Evolutionary conservation across 2,329 filamentous ascomycete genomes (phyloP), one percentile per base, ranked within the genome.

Genomic region (Coniochaeta sp.): DNA sequence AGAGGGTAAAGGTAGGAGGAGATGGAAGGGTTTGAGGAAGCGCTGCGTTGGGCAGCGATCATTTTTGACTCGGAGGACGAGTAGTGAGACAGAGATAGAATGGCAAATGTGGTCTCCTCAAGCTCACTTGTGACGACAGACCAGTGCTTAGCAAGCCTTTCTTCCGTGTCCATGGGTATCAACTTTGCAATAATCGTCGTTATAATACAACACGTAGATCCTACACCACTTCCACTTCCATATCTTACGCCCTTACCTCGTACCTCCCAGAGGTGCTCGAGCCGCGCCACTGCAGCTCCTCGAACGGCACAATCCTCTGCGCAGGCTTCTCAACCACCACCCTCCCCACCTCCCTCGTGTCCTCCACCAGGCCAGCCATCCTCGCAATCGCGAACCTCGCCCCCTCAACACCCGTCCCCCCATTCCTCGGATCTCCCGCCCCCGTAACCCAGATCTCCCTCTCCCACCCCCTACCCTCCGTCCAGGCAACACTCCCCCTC

Each of bases 301-400:
- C 71, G 66, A 70, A 74, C 6, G 70, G 67, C 16, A 74, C 69
- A n/a, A 73, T 67, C 60, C 64, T 64, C 22, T 57, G 43, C 1
- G 38, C 56, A 8, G 54, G 9, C 24, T 40, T 54, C 31, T 59
- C 34, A 38, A 57, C 22, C 33, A 60, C 58, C 26, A 14, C 34
- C 34, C 36, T 19, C 1, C 59, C 47, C 16, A 62, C 24, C 56
- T 60, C 58, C 61, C 62, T 58, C 17, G 62, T 57, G 34, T 68
- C 67, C 40, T 67, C 59, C 9, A 71, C 58, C 17, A 74, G 59
- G 9, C 73, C 72, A 0, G 71, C 72, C 65, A 74, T 65, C 57
- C 67, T 67, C 33, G 68, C 69, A 28, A 75, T 71, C 6, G 71
- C 70, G 61, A 71, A 64, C 36, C 72, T 64, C 43, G 69, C 69